Base-by-base conservation (phyloP, 192 early-diverging fungal species). In the Physocladia obscura region DNA sequence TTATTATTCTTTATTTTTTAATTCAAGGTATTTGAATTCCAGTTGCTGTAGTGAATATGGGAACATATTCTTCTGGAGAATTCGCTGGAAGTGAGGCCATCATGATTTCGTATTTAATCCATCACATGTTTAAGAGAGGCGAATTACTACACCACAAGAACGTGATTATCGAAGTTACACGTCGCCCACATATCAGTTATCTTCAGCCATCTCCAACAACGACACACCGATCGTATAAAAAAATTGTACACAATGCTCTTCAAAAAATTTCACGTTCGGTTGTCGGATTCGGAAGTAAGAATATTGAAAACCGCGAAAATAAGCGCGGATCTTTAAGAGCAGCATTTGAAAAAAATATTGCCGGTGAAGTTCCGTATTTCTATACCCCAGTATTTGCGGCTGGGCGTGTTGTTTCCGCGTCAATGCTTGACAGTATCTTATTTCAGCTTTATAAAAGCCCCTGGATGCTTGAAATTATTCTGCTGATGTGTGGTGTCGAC, bases 31-130 rank as follows among this genome's bases (percentile, higher is more conserved):
- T 17, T 26, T 49, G 4, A 1, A 29, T 22, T 22, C 11, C 8
- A 61, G 47, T 71, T 2, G 50, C 63, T n/a, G 24, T 72, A 26
- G 29, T 72, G 58, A 72, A 55, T 21, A 29, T 72, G 22, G 58
- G 57, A 37, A 55, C 35, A 3, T 50, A 36, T 27, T 11, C n/a
- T 21, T 32, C 58, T 0, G 70, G 44, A 5, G 59, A 72, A 3
- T 72, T 72, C 37, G 51, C 59, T 27, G 70, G 59, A 15, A 54
- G 49, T 17, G n/a, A 24, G 1, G 24, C 70, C 0, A 72, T 72
- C 37, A 89, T 89, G 88, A 76, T 84, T n/a, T 82, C 82, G 26
- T 84, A 89, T 74, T 67, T 89, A 29, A 79, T 87, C 31, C 69
- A 87, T 57, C 69, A 81, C 32, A 77, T 88, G 26, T 69, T 83